Evolutionary conservation across 345 rosid genomes (phyloP), one percentile per base, ranked within the genome.

Genomic region (Gossypium turneri): DNA sequence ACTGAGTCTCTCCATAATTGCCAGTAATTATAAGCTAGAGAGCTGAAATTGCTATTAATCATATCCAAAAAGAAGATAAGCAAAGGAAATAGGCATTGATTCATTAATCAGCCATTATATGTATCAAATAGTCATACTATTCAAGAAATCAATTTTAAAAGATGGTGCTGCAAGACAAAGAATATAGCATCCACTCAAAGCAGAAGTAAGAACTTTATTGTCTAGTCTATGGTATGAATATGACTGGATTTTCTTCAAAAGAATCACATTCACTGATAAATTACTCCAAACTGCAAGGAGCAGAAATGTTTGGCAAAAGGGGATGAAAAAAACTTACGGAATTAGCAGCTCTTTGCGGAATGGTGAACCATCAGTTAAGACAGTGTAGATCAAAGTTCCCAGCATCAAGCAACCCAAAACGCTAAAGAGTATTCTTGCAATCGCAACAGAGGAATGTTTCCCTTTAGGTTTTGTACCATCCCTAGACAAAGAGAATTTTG

Each of bases 261-360:
- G 20, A 27, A 62, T 62, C 9, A 62, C 38, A 62, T 16, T 62
- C 20, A 22, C 12, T 63, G 3, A 38, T 63, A 63, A 7, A 62
- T 63, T 65, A 43, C 48, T 41, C 43, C 64, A 41, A 61, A 22
- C 55, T 44, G 3, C 13, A 43, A 25, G 43, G 5, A 45, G 51
- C 11, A 13, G 59, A 53, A 76, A 29, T 27, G 52, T 22, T 65
- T 25, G 53, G 10, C n/a, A 72, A n/a, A 19, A 43, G 10, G 7
- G 5, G 50, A 15, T 71, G 57, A 59, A 38, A 62, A 44, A 62
- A 73, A 78, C 92, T 94, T 76, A 94, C 97, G 94, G 98, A 67
- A 90, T 88, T 2, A 86, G 64, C 41, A 94, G 92, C 73, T 94
- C 98, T 82, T 72, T 85, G 72, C 92, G 94, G 75, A 94, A 94